Evolutionary conservation across 495 filamentous ascomycete species (phyloP).

Genomic region (Aspergillus coremiiformis): DNA sequence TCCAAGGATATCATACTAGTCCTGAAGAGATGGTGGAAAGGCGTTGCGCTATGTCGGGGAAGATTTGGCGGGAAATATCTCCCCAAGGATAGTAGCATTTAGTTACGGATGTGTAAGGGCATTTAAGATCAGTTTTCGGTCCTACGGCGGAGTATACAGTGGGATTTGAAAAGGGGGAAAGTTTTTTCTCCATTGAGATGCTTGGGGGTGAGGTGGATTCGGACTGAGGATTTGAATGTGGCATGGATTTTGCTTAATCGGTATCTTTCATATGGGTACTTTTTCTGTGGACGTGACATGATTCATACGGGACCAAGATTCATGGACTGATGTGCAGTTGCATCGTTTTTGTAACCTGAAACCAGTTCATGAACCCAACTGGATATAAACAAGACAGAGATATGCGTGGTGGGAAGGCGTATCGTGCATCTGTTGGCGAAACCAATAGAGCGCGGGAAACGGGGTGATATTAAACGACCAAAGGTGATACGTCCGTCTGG

Average conservation of each 20-base stretch:
- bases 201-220: not conserved
- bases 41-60: too few species aligned
- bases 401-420: not conserved
- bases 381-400: not conserved
- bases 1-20: too few species aligned
- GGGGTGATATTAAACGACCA: too few species aligned
- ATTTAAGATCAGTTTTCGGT: constrained; percentile 37
- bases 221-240: not conserved
- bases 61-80: too few species aligned
- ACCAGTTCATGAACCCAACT: not conserved
- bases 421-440: not conserved
- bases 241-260: not conserved
- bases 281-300: not conserved
- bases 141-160: constrained; percentile 34
- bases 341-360: not conserved
- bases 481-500: too few species aligned
- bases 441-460: too few species aligned
- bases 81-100: too few species aligned
- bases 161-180: too few species aligned
- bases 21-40: too few species aligned
- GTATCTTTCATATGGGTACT: not conserved
- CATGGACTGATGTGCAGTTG: not conserved
- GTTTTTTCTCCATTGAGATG: too few species aligned
- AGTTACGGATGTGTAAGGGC: constrained; percentile 43
- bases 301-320: not conserved